Percentiles rank a stretch among this genome's conserved stretches.
Conservation (phyloP, 805 yeast genomes). For the Suhomyces sp. region DNA sequence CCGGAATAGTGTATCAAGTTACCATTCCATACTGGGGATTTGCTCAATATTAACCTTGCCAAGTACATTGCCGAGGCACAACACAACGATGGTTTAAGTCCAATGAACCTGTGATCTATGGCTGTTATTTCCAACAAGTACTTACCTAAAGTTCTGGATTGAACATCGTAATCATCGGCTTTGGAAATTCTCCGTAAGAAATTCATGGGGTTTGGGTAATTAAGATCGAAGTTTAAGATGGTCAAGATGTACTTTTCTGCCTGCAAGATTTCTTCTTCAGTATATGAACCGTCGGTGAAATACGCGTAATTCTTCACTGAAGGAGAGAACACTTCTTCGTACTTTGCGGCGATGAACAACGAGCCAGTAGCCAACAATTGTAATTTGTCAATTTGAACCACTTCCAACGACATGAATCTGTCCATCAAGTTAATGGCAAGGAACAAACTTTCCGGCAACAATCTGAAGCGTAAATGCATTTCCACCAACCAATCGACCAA, state of each 20-base stretch:
- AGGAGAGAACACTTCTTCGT: slow-evolving; percentile 89
- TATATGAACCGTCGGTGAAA: slow-evolving; percentile 82
- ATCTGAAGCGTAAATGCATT: slow-evolving; percentile 78
- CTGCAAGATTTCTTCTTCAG: slow-evolving; percentile 74
- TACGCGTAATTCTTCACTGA: slow-evolving; percentile 82
- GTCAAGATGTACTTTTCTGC: slow-evolving; percentile 81
- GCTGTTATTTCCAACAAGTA: slow-evolving; percentile 76
- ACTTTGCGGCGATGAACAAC: slow-evolving; percentile 86
- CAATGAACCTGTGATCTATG: slow-evolving; percentile 73
- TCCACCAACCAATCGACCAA: slow-evolving; percentile 93
- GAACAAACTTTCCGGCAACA: slow-evolving; percentile 82
- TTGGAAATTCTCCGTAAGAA: slow-evolving; percentile 84
- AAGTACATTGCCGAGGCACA: slow-evolving; percentile 89
- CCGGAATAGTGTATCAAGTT: slow-evolving; percentile 90
- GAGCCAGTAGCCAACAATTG: slow-evolving; percentile 87
- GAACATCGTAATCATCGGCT: slow-evolving; percentile 86
- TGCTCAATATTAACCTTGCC: slow-evolving; percentile 70
- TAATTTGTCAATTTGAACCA: slow-evolving; percentile 72
- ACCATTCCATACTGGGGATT: slow-evolving; percentile 72
- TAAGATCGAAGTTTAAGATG: slow-evolving; percentile 68
- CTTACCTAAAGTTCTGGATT: slow-evolving; percentile 81
- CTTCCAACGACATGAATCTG: slow-evolving; percentile 73
- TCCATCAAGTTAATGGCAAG: slow-evolving; percentile 86
- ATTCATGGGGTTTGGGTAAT: slow-evolving; percentile 88
- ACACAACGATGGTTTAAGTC: slow-evolving; percentile 70